Conservation (phyloP, 2,329 filamentous ascomycete genomes). For the Tolypocladium inflatum region DNA sequence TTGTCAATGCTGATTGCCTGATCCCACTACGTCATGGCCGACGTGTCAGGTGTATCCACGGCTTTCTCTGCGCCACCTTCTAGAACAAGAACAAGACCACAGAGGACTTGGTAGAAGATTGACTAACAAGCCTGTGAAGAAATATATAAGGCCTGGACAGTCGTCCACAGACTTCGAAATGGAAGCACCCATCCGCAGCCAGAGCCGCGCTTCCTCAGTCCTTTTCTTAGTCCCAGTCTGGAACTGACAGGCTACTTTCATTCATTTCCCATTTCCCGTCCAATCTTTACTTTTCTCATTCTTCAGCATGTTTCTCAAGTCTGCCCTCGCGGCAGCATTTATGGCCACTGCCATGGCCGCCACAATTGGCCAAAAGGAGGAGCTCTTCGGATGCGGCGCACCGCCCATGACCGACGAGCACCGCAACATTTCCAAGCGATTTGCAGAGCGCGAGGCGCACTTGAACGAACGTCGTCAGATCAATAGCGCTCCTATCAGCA, state of each 20-base stretch:
- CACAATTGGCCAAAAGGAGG: not conserved
- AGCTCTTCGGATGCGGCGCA: not conserved
- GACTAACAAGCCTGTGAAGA: too few species aligned
- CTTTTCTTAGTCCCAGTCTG: not conserved
- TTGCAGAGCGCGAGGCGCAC: not conserved
- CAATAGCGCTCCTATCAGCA: not conserved
- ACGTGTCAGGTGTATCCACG: not conserved
- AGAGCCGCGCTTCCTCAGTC: not conserved
- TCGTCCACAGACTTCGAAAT: not conserved
- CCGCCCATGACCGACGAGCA: not conserved
- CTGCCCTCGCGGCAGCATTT: not conserved
- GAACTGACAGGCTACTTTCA: not conserved
- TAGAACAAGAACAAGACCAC: not conserved
- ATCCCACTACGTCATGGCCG: not conserved
- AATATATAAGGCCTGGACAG: not conserved
- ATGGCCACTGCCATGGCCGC: not conserved
- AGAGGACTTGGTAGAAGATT: not conserved
- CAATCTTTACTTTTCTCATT: not conserved
- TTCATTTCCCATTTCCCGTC: not conserved
- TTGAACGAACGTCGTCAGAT: not conserved
- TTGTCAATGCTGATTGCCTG: not conserved
- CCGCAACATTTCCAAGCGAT: not conserved
- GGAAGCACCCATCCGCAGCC: not conserved
- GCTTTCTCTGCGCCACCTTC: not conserved
- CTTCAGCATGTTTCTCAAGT: not conserved